Evolutionary conservation across 768 basidiomycete genomes (phyloP).

Genomic region (Rickenella mellea): DNA sequence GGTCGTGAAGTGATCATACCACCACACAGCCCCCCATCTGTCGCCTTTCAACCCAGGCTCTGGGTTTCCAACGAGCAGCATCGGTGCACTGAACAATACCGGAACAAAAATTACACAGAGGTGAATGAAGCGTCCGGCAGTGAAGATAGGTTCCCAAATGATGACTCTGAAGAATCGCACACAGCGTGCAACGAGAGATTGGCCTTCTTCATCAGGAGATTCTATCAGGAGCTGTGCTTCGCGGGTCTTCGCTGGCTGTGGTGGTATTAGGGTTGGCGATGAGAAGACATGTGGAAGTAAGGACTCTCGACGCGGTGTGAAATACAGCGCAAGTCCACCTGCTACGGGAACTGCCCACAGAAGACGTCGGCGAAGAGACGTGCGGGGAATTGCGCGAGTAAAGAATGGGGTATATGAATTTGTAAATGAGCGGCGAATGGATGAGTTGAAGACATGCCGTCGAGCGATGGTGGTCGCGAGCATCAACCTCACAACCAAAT

Average conservation of each 20-base stretch:
- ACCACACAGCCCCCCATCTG: conserved; percentile 92
- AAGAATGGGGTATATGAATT: too few relatives aligned
- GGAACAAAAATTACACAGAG: conserved; percentile 81
- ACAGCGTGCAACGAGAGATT: conserved; percentile 35
- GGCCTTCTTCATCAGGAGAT: conserved; percentile 60
- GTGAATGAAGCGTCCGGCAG: conserved; percentile 72
- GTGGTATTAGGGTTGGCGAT: conserved; percentile 39
- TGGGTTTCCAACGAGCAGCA: conserved; percentile 63
- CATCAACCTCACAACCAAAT: too few relatives aligned
- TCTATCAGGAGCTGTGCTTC: conserved; percentile 31
- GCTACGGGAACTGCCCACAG: conserved; percentile 51
- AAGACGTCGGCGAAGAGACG: conserved; percentile 17
- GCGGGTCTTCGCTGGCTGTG: conserved; percentile 11
- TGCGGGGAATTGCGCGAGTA: conserved; percentile 20
- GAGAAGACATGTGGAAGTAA: conserved; percentile 40
- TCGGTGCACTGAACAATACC: conserved; percentile 74
- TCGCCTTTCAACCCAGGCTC: conserved; percentile 55
- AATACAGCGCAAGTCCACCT: conserved; percentile 44
- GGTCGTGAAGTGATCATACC: conserved; percentile 82
- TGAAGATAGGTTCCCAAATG: conserved; percentile 81
- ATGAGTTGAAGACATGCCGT: too few relatives aligned
- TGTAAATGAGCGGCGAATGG: too few relatives aligned
- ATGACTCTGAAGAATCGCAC: conserved; percentile 38
- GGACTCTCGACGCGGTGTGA: conserved; percentile 33
- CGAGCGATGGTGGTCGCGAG: too few relatives aligned